Base-by-base conservation (phyloP, 2,329 filamentous ascomycete genomes). In the Cryphonectria naterciae region DNA sequence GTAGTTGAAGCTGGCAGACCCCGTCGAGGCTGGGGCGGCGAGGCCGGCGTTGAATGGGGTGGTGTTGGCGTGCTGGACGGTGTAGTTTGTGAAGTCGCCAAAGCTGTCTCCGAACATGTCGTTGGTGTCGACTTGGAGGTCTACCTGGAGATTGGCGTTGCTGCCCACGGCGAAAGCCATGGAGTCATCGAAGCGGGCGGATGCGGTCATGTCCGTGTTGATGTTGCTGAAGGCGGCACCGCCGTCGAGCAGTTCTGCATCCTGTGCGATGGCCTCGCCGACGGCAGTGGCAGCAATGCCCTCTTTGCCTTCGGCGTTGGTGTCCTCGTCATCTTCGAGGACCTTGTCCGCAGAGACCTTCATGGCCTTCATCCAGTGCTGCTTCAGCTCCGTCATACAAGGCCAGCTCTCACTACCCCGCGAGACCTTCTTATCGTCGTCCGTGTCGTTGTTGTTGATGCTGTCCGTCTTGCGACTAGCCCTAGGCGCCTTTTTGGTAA, bases 401-500 rank as follows among this genome's bases (percentile, higher is more conserved):
- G 87, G 87, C 84, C 84, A 86, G 74, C 87, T 82, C 19, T 85
- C 85, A 43, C 86, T 86, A 2, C 83, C 84, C 66, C 85, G 89
- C 17, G 85, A 87, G 13, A 86, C 86, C 19, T 86, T 83, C 78
- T 84, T 87, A 76, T 87, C 85, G 13, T 43, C 19, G 11, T 62
- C 68, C 35, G 22, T 49, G 6, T 49, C 46, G 22, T 72, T 70
- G 15, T 72, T 69, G 56, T 70, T 73, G 6, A 17, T 37, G 32
- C 68, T 74, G 1, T 75, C 75, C 46, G 75, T 75, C 74, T 78
- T 82, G 39, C 71, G 67, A 52, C 68, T 77, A 52, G 78, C 78
- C 19, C 86, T 83, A 10, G 82, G 77, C 1, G 82, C 78, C 80
- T 88, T 88, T 67, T 85, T 91, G 77, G 92, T 93, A 85, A 98